These are phyloP conservation scores for Magnaporthiopsis incrustans DNA, from an alignment of 2,329 filamentous ascomycete genomes.

Conservation along the genomic window DNA sequence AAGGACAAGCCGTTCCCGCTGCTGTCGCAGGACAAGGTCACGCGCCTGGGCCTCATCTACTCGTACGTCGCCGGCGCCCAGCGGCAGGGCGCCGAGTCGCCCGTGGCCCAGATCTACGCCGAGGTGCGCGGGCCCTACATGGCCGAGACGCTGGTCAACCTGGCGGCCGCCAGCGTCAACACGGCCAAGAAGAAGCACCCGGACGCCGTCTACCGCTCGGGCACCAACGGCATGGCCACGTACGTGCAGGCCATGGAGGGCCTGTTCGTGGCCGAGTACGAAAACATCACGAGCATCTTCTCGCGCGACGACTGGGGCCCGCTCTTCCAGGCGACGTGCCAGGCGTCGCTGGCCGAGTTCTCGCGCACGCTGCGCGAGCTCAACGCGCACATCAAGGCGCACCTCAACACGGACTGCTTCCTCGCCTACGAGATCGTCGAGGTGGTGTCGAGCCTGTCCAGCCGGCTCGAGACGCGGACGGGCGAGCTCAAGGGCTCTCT, in stretches of 20 bases:
- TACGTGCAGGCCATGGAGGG: conserved; percentile 85
- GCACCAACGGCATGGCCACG: conserved; percentile 83
- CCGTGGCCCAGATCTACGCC: conserved; percentile 74
- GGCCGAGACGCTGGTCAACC: conserved; percentile 71
- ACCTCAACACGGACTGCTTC: conserved; percentile 86
- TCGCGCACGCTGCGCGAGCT: conserved; percentile 80
- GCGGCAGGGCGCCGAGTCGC: conserved; percentile 49
- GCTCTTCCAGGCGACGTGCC: conserved; percentile 72
- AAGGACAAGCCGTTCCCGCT: conserved; percentile 81
- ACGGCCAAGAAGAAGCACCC: conserved; percentile 73
- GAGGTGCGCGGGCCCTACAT: conserved; percentile 83
- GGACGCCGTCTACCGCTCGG: conserved; percentile 77
- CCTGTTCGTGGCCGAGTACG: conserved; percentile 80
- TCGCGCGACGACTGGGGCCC: conserved; percentile 74
- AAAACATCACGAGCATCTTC: conserved; percentile 84
- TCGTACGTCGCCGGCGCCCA: conserved; percentile 61
- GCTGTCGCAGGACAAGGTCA: conserved; percentile 66
- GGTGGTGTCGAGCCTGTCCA: conserved; percentile 72
- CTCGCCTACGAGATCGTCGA: conserved; percentile 93
- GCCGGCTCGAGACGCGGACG: conserved; percentile 70
- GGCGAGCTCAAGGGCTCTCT: conserved; percentile 79
- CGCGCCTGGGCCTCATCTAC: conserved; percentile 72
- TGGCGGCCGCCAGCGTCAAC: conserved; percentile 79
- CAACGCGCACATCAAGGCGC: conserved; percentile 79
- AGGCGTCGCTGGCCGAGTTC: conserved; percentile 71